Percentiles rank a stretch among this genome's conserved stretches.
phyloP scores from a whole-genome alignment of 768 basidiomycete species.

The Suillus occidentalis region DNA sequence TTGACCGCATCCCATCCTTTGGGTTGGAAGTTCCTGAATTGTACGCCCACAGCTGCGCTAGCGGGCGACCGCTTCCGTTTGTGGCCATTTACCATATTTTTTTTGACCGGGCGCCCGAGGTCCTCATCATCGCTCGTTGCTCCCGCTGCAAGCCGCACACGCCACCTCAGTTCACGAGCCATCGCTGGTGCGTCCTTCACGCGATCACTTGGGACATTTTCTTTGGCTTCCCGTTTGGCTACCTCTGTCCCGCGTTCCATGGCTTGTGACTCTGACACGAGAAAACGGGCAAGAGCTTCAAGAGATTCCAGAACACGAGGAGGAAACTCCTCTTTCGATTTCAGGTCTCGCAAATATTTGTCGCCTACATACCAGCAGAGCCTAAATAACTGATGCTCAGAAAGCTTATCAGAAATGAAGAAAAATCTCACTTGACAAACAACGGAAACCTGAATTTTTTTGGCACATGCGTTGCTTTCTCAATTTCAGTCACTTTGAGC shows the following conservation, averaged over 20 bases:
- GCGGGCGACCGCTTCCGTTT: conserved; percentile 39
- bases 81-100: conserved; percentile 31
- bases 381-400: conserved; percentile 38
- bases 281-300: conserved; percentile 68
- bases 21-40: conserved; percentile 70
- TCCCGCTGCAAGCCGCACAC: conserved; percentile 62
- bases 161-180: conserved; percentile 86
- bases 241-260: conserved; percentile 72
- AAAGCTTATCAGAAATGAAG: conserved; percentile 16
- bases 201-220: conserved; percentile 77
- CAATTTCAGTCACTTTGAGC: conserved; percentile 85
- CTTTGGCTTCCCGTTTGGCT: conserved; percentile 74
- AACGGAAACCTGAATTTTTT: conserved; percentile 88
- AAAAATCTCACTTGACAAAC: conserved; percentile 60
- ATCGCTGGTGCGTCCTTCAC: conserved; percentile 80
- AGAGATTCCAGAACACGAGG: conserved; percentile 71
- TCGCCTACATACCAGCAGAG: conserved; percentile 92
- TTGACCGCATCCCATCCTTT: conserved; percentile 60
- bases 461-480: conserved; percentile 89
- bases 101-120: conserved; percentile 26
- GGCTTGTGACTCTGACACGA: conserved; percentile 72
- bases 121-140: conserved; percentile 69
- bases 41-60: conserved; percentile 18
- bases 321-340: conserved; percentile 50
- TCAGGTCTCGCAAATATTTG: conserved; percentile 73